These are phyloP conservation scores for Choricystis sp. DNA, from an alignment of 139 green algal species.

Conservation along the genomic window DNA sequence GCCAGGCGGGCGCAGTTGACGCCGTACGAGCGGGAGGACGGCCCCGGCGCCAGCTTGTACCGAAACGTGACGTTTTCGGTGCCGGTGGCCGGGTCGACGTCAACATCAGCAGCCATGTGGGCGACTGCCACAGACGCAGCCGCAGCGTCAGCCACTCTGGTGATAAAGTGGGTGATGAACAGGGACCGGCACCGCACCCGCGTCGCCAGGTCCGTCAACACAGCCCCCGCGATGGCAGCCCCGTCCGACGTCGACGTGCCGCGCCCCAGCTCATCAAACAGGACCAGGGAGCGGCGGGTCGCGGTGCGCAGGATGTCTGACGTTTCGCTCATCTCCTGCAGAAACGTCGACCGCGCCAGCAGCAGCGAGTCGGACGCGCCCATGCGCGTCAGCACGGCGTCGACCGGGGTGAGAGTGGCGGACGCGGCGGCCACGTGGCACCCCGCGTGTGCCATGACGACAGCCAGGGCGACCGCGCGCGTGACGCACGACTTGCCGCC, in stretches of 20 bases:
- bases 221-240: conserved; percentile 29
- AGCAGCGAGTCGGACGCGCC: conserved; percentile 71
- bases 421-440: conserved; percentile 63
- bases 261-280: conserved; percentile 54
- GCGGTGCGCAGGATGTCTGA: conserved; percentile 43
- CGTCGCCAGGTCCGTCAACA: conserved; percentile 12
- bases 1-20: conserved; percentile 78
- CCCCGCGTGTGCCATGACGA: conserved; percentile 80
- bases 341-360: conserved; percentile 38
- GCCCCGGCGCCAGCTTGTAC: conserved; percentile 56
- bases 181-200: not conserved
- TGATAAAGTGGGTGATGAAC: conserved; percentile 60
- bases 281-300: conserved; percentile 37
- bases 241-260: conserved; percentile 41
- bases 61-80: conserved; percentile 55
- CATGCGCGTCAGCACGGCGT: conserved; percentile 77
- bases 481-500: conserved; percentile 54
- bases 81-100: not conserved
- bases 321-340: conserved; percentile 51
- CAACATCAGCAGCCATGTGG: conserved; percentile 20
- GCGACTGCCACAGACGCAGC: conserved; percentile 7
- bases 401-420: conserved; percentile 42
- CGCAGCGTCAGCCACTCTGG: conserved; percentile 2
- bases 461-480: conserved; percentile 45
- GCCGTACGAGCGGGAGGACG: conserved; percentile 63